A percentile compares a stretch with the other conserved stretches of the same genome.
phyloP scores from a whole-genome alignment of 2,329 filamentous ascomycete genomes.

The Claviceps humidiphila region DNA sequence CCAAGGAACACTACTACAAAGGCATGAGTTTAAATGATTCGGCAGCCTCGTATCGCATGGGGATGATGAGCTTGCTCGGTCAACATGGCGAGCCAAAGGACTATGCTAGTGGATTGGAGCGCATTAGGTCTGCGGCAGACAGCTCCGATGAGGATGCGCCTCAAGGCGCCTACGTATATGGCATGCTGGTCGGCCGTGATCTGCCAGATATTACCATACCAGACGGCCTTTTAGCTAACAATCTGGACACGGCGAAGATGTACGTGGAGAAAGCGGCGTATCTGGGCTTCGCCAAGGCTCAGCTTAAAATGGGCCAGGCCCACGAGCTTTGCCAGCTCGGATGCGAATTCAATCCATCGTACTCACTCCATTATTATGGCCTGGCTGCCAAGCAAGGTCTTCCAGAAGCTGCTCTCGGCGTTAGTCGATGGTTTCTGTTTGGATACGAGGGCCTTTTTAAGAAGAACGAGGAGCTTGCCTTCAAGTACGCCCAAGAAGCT shows the following conservation, averaged over 20 bases:
- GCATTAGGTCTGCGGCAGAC: slow-evolving; percentile 73
- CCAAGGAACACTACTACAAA: slow-evolving; percentile 76
- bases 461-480: slow-evolving; percentile 92
- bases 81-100: slow-evolving; percentile 86
- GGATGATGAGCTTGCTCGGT: slow-evolving; percentile 94
- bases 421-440: slow-evolving; percentile 97
- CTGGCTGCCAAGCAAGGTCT: slow-evolving; percentile 86
- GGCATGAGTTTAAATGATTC: slow-evolving; percentile 75
- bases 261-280: slow-evolving; percentile 96
- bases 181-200: slow-evolving; percentile 84
- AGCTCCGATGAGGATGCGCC: slow-evolving; percentile 92
- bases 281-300: slow-evolving; percentile 88
- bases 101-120: slow-evolving; percentile 60
- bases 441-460: slow-evolving; percentile 84
- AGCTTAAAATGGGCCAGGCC: slow-evolving; percentile 91
- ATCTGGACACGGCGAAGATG: slow-evolving; percentile 60
- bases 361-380: slow-evolving; percentile 92
- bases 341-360: slow-evolving; percentile 85
- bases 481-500: slow-evolving; percentile 77
- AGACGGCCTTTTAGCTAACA: slow-evolving; percentile 51
- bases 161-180: slow-evolving; percentile 88
- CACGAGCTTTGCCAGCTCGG: slow-evolving; percentile 90
- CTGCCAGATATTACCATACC: slow-evolving; percentile 83
- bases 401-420: slow-evolving; percentile 83
- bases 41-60: slow-evolving; percentile 71